phyloP scores from a whole-genome alignment of 176 grass and related monocot species.

The Zea luxurians region DNA sequence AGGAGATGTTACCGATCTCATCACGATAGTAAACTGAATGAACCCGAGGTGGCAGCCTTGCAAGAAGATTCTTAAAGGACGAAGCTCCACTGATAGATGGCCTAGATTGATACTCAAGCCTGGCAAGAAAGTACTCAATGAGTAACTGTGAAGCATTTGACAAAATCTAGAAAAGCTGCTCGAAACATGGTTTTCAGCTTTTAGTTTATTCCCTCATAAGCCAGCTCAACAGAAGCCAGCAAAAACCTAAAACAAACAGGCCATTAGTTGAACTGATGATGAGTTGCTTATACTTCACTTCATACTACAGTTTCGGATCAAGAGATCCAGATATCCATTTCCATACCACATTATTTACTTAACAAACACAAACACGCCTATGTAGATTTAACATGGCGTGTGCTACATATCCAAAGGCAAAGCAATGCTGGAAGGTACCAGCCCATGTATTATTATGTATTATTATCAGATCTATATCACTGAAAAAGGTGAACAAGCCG shows the following conservation, averaged over 20 bases:
- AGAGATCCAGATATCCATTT: slow-evolving; percentile 4
- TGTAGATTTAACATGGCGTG: neutral
- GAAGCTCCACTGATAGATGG: slow-evolving; percentile 69
- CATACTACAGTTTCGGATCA: slow-evolving; percentile 14
- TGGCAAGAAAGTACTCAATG: slow-evolving; percentile 41
- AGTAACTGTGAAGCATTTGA: slow-evolving; percentile 17
- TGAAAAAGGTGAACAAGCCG: slow-evolving; percentile 10
- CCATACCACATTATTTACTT: neutral
- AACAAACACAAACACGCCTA: neutral
- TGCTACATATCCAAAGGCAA: neutral
- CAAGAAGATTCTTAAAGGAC: slow-evolving; percentile 84
- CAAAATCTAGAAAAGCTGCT: neutral
- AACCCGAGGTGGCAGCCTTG: slow-evolving; percentile 74
- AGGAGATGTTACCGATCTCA: slow-evolving; percentile 97
- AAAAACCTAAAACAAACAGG: neutral
- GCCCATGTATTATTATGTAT: slow-evolving; percentile 1
- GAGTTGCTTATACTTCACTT: slow-evolving; percentile 21
- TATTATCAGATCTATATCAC: slow-evolving; percentile 14
- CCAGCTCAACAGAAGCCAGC: neutral
- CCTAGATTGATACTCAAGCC: slow-evolving; percentile 90
- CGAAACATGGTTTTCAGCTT: neutral
- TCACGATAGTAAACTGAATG: slow-evolving; percentile 97
- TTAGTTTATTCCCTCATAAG: neutral
- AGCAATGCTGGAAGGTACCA: neutral
- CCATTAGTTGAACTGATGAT: neutral